phyloP scores from a whole-genome alignment of 371 early-diverging fungal species.

The Saksenaea vasiformis region DNA sequence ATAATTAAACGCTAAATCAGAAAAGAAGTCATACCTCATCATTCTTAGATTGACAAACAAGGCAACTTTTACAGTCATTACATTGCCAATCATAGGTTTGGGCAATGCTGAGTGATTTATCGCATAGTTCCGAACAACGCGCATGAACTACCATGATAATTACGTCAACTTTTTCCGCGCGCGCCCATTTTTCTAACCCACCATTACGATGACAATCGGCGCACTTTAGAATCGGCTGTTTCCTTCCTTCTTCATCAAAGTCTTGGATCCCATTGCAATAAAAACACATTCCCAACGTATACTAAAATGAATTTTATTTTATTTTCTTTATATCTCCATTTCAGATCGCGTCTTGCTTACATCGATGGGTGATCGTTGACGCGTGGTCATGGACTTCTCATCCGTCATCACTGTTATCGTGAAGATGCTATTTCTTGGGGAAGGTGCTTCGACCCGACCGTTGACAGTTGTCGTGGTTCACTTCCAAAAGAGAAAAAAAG shows the following conservation, averaged over 20 bases:
- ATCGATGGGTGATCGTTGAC: constrained; percentile 22
- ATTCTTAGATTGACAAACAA: constrained; percentile 37
- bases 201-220: constrained; percentile 43
- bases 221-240: constrained; percentile 24
- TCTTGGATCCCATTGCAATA: constrained; percentile 29
- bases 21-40: constrained; percentile 34
- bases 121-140: constrained; percentile 27
- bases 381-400: constrained; percentile 8
- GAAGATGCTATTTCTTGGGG: background rate
- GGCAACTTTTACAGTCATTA: constrained; percentile 46
- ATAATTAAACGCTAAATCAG: constrained; percentile 10
- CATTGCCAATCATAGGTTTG: constrained; percentile 50
- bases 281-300: constrained; percentile 34
- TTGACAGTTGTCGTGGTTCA: constrained; percentile 1
- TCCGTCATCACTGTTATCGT: background rate
- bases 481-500: background rate
- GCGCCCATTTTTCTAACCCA: constrained; percentile 20
- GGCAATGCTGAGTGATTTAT: constrained; percentile 25
- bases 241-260: constrained; percentile 21
- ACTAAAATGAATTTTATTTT: constrained; percentile 16
- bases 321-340: background rate
- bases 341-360: constrained; percentile 15
- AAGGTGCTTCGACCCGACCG: background rate
- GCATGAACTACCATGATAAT: constrained; percentile 28
- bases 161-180: background rate